These are phyloP conservation scores for Alternaria metachromatica DNA, from an alignment of 2,329 filamentous ascomycete genomes.

Conservation along the genomic window DNA sequence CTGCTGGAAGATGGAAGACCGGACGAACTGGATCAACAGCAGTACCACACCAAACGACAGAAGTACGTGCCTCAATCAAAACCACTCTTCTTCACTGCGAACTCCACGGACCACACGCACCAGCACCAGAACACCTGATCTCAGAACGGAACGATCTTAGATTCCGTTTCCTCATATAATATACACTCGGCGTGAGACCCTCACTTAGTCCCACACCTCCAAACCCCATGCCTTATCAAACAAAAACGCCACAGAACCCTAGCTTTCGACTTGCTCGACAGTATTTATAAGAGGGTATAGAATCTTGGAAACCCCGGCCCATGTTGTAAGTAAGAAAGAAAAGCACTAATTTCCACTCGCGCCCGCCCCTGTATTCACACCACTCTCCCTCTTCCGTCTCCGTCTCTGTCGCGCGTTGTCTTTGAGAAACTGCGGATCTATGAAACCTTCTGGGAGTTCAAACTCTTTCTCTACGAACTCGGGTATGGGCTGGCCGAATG, in stretches of 20 bases:
- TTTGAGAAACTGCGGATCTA: conserved; percentile 57
- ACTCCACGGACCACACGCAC: neutral
- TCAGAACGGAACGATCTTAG: neutral
- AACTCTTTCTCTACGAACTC: conserved; percentile 77
- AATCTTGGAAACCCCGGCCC: neutral
- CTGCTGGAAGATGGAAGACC: neutral
- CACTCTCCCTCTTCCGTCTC: conserved; percentile 63
- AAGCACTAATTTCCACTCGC: neutral
- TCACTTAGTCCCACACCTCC: neutral
- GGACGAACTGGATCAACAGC: neutral
- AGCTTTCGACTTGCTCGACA: neutral
- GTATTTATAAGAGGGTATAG: conserved; percentile 2
- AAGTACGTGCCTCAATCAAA: neutral
- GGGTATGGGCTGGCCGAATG: conserved; percentile 83
- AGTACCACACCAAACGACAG: neutral
- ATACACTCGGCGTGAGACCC: neutral
- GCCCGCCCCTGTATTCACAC: neutral
- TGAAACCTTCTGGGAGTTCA: conserved; percentile 70
- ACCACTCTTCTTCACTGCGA: neutral
- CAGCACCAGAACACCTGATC: neutral
- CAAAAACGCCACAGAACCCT: neutral
- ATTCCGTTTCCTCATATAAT: neutral
- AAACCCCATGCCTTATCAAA: neutral
- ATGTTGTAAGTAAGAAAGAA: neutral
- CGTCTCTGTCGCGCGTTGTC: conserved; percentile 69